These are phyloP conservation scores for Tolypocladium ophioglossoides DNA, from an alignment of 2,329 filamentous ascomycete genomes.

Conservation along the genomic window DNA sequence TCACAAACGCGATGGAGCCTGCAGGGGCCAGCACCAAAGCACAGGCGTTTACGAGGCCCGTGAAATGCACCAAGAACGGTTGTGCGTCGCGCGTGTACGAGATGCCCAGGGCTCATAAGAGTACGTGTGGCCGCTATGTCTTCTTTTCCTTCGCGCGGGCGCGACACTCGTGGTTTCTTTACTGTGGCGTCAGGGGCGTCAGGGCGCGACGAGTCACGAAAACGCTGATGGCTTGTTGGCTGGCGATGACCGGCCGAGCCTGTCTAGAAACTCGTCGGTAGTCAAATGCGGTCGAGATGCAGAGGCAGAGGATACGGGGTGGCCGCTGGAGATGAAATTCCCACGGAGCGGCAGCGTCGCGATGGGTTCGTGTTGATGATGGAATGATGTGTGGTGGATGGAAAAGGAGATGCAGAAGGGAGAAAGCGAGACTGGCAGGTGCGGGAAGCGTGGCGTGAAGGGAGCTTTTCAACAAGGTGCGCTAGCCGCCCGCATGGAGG, in stretches of 20 bases:
- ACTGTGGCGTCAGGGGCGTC: background rate
- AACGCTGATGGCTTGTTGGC: background rate
- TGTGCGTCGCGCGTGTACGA: slow-evolving; percentile 8
- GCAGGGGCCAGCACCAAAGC: background rate
- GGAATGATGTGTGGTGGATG: background rate
- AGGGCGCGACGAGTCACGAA: background rate
- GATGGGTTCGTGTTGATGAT: background rate
- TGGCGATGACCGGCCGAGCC: background rate
- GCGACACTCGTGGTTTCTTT: background rate
- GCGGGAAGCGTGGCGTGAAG: background rate
- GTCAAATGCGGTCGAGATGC: background rate
- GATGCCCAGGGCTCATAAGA: slow-evolving; percentile 3
- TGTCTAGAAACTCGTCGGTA: background rate
- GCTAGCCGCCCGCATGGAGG: background rate
- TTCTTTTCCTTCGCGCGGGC: background rate
- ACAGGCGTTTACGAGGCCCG: slow-evolving; percentile 2
- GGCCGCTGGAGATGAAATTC: background rate
- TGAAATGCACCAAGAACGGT: background rate
- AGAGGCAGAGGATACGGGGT: background rate
- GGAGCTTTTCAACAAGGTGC: background rate
- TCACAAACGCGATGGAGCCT: background rate
- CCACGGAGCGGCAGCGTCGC: background rate
- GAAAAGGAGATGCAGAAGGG: background rate
- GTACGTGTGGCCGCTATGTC: slow-evolving; percentile 7
- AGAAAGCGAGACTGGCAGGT: background rate